Evolutionary conservation across 345 rosid genomes (phyloP), one percentile per base, ranked within the genome.

Genomic region (Lepidium sativum): DNA sequence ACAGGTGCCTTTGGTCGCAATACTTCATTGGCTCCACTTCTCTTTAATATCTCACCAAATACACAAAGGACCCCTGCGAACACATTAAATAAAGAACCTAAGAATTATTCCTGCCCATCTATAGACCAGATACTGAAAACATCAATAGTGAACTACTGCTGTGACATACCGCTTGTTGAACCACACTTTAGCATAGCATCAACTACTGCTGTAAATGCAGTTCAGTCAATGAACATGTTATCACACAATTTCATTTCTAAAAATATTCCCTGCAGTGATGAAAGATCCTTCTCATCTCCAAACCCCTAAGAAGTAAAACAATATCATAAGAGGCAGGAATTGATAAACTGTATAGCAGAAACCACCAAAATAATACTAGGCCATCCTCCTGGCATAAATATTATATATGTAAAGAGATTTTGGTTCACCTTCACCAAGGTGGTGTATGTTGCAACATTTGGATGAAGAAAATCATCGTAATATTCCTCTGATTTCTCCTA

Each of bases 1-100:
- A 83, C 49, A 88, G 81, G 75, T 84, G 88, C 89, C 74, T 86
- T 88, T 59, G 96, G 96, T 56, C 82, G 72, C 65, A 86, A 71
- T 43, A 41, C 67, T 33, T 29, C 72, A 69, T 80, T 71, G 43
- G 63, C 61, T 45, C 85, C 84, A 34, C 84, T 78, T 67, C 43
- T 75, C 81, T 88, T 86, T 65, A 86, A 35, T 42, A 86, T 75
- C 78, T 88, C 92, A 65, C 92, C 96, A 76, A 86, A 88, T 35
- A 80, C 66, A 82, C 88, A 88, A 70, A 86, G 84, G 54, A 92
- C 90, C 47, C 78, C 90, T 84, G 69, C 1, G 50, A 62, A 69
- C 51, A 72, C 23, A 69, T 55, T 48, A 59, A 38, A 32, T 29
- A 50, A 62, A 70, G 48, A 47, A 18, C 48, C 29, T 50, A 25